Conservation (phyloP, 768 basidiomycete species). For the Chiua virens region DNA sequence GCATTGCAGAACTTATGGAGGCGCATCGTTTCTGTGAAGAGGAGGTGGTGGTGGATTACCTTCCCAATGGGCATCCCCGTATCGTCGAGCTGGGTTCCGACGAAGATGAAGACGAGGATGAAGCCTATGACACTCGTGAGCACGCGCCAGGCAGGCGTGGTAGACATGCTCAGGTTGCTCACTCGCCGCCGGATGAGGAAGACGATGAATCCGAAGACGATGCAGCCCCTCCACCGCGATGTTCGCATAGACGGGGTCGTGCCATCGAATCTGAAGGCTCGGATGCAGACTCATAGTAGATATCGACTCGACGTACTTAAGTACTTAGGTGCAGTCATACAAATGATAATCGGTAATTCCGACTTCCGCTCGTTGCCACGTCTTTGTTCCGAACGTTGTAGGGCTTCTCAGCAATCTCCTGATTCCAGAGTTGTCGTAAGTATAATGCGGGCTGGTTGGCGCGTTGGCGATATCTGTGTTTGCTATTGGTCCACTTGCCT, state of each 20-base stretch:
- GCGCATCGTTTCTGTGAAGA: constrained; percentile 26
- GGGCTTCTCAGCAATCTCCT: too few relatives aligned
- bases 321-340: too few relatives aligned
- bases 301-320: neutral
- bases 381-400: too few relatives aligned
- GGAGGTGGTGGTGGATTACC: constrained; percentile 8
- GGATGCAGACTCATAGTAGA: constrained; percentile 9
- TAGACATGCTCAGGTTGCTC: neutral
- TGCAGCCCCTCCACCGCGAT: neutral
- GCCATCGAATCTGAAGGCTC: constrained; percentile 24
- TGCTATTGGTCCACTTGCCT: constrained; percentile 15
- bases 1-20: neutral
- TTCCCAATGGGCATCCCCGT: neutral
- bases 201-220: constrained; percentile 4
- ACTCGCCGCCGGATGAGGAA: constrained; percentile 26
- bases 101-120: constrained; percentile 9
- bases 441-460: too few relatives aligned
- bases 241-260: neutral
- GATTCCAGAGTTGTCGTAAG: too few relatives aligned
- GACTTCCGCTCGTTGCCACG: too few relatives aligned
- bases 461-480: too few relatives aligned
- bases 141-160: neutral
- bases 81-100: constrained; percentile 11
- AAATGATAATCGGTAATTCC: too few relatives aligned
- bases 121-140: neutral